Evolutionary conservation across 495 filamentous ascomycete genomes (phyloP).

Genomic region (Tuber microsphaerosporum): DNA sequence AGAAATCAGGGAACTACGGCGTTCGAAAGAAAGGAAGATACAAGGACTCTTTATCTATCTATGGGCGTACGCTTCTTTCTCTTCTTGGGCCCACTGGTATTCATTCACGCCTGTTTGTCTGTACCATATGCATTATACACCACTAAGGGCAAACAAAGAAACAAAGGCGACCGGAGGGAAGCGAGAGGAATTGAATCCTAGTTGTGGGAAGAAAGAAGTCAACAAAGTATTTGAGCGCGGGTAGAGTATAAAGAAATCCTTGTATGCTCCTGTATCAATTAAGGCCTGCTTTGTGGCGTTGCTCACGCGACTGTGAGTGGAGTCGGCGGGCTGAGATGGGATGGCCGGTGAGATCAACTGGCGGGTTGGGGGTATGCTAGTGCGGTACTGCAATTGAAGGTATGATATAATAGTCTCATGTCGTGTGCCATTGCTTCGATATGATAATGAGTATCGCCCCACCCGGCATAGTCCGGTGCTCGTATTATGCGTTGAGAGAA

Average conservation of each 20-base stretch:
- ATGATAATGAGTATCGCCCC: not conserved
- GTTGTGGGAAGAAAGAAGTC: not conserved
- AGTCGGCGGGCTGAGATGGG: not conserved
- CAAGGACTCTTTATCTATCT: not conserved
- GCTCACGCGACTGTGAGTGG: not conserved
- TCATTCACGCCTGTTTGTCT: not conserved
- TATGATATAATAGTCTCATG: not conserved
- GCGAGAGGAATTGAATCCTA: too few relatives aligned
- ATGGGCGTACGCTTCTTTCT: not conserved
- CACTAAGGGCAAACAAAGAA: not conserved
- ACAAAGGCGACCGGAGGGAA: not conserved
- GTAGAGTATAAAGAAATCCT: not conserved
- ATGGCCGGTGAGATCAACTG: not conserved
- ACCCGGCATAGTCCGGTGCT: not conserved
- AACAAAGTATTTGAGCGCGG: not conserved
- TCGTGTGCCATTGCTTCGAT: not conserved
- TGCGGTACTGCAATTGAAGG: not conserved
- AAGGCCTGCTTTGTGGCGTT: not conserved
- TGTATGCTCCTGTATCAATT: not conserved
- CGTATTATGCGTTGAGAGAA: not conserved
- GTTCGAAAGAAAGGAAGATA: not conserved
- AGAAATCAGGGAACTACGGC: not conserved
- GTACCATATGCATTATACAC: not conserved
- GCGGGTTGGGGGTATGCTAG: not conserved
- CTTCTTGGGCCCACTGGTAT: not conserved